Evolutionary conservation across 2,329 filamentous ascomycete species (phyloP), one percentile per base, ranked within the genome.

Genomic region (Colletotrichum euphorbiae): DNA sequence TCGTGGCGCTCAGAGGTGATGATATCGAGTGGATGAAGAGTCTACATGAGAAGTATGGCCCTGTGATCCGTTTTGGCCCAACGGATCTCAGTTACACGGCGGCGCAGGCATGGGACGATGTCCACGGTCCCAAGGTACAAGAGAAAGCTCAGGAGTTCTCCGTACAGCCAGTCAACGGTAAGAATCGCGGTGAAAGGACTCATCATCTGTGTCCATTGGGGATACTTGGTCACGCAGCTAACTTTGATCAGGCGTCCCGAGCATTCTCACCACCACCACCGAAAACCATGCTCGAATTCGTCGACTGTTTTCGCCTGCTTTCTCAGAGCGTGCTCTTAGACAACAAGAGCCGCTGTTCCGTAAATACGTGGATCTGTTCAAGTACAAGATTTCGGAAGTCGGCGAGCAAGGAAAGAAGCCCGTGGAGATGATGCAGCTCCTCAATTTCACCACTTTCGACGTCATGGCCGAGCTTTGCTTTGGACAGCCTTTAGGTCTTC

Each of bases 311-410:
- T 62, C 67, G 2, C 72, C 72, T 3, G 72, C 72, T 3, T 74
- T 74, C 57, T 72, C 71, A 4, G 72, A 72, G 12, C 56, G 72
- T 5, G 69, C 67, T 4, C 15, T 74, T 45, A 69, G 70, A 9
- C 57, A 65, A 13, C 72, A 74, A 33, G 71, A 74, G 45, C 68
- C 69, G 8, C 56, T 74, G 9, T 72, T 83, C 67, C 74, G 76
- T 58, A 74, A 72, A 2, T 80, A 82, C 67, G 76, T 77, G 28
- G 74, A 79, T 45, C 69, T 80, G 21, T 76, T 83, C 54, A 74
- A 80, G 46, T 65, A 72, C 17, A 79, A 77, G 50, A 70, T 83
- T 42, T 73, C 72, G n/a, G 77, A 80, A n/a, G 61, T 72, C 7
- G 65, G 64, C 17, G 60, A 62, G 11, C 52, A 55, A 1, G 61